Evolutionary conservation across 257 asterid species (phyloP).

Genomic region (Gentiana macrophylla): DNA sequence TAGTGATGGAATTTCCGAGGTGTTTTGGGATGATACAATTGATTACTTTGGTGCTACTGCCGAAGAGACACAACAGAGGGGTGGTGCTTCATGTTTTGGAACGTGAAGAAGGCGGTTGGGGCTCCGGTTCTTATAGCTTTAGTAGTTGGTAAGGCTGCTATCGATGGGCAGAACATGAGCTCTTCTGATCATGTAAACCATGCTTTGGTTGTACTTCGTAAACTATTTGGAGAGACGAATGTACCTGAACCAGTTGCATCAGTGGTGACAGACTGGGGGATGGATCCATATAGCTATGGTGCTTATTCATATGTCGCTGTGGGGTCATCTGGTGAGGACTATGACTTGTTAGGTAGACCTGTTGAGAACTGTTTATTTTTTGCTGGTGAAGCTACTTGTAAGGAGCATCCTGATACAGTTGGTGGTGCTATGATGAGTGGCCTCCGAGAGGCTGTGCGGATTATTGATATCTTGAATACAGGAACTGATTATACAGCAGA

Average conservation of each 20-base stretch:
- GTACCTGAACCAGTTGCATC: conserved; percentile 91
- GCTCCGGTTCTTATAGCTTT: conserved; percentile 97
- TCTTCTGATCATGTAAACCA: conserved; percentile 70
- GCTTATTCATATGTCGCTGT: conserved; percentile 99
- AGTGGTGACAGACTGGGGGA: conserved; percentile 98
- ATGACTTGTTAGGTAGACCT: conserved; percentile 90
- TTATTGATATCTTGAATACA: conserved; percentile 55
- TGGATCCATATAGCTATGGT: conserved; percentile 89
- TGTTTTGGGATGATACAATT: conserved; percentile 89
- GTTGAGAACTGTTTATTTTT: conserved; percentile 85
- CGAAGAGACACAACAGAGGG: conserved; percentile 72
- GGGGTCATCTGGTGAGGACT: conserved; percentile 98
- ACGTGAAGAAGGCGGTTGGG: conserved; percentile 94
- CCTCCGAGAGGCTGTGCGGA: conserved; percentile 92
- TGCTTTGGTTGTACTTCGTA: conserved; percentile 79
- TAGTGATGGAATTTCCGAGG: conserved; percentile 83
- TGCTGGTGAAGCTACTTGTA: conserved; percentile 99
- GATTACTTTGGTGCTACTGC: conserved; percentile 99
- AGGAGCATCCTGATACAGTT: conserved; percentile 99
- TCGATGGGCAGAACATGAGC: conserved; percentile 61
- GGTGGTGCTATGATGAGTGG: conserved; percentile 99
- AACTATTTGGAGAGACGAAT: conserved; percentile 77
- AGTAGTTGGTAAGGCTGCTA: conserved; percentile 95
- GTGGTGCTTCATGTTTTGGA: conserved; percentile 98
- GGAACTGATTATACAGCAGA: conserved; percentile 83